These are phyloP conservation scores for Alternaria burnsii DNA, from an alignment of 2,329 filamentous ascomycete genomes.

Conservation along the genomic window DNA sequence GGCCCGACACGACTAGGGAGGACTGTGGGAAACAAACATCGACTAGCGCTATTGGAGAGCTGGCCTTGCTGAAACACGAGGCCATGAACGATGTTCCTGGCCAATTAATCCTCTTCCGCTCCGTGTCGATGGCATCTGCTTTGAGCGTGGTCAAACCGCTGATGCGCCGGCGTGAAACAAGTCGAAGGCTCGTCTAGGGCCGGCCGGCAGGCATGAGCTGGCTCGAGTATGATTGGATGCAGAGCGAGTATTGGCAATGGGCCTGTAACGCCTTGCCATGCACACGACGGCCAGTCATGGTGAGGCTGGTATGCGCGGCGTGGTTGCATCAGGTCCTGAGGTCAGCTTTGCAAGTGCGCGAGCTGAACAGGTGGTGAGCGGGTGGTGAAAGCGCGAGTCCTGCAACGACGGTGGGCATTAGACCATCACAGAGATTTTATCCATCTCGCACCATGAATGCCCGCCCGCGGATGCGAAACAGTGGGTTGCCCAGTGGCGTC, in stretches of 20 bases:
- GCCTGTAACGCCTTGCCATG: slow-evolving; percentile 28
- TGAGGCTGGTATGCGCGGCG: background rate
- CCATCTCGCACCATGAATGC: background rate
- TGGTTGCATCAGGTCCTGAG: slow-evolving; percentile 12
- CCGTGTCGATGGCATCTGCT: slow-evolving; percentile 22
- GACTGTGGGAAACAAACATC: slow-evolving; percentile 5
- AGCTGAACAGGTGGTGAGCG: too few species aligned
- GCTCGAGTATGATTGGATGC: slow-evolving; percentile 33
- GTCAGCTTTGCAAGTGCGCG: too few species aligned
- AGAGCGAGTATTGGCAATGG: slow-evolving; percentile 41
- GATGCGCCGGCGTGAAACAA: slow-evolving; percentile 41
- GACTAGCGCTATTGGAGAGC: slow-evolving; percentile 7
- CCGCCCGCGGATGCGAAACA: slow-evolving; percentile 35
- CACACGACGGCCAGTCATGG: background rate
- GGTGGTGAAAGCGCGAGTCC: too few species aligned
- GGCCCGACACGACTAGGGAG: background rate
- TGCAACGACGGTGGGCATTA: background rate
- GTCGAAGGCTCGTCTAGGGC: slow-evolving; percentile 29
- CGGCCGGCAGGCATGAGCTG: slow-evolving; percentile 24
- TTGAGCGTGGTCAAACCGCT: slow-evolving; percentile 43
- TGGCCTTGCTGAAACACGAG: slow-evolving; percentile 27
- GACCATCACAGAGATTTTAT: background rate
- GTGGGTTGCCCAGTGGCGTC: slow-evolving; percentile 29
- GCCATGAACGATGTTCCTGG: slow-evolving; percentile 26
- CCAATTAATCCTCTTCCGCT: slow-evolving; percentile 18